Evolutionary conservation across 257 asterid genomes (phyloP), one percentile per base, ranked within the genome.

Genomic region (Avicennia marina): DNA sequence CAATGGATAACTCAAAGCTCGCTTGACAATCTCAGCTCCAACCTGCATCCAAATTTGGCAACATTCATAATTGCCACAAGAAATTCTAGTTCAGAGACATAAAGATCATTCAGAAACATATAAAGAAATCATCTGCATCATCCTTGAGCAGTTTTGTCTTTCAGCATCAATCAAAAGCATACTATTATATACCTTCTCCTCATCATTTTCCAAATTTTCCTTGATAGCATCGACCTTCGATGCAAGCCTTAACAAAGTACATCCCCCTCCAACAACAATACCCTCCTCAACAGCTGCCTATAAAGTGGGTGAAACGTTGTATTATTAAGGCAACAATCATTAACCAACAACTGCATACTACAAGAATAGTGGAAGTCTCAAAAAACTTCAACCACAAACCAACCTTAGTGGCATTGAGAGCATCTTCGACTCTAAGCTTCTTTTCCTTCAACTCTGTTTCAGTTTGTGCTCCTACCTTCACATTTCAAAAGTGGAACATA

Each of bases 211-310:
- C 13, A 89, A 85, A 33, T 84, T 89, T 51, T 48, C 91, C 84
- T 70, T 93, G 66, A 89, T 81, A 56, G 95, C 95, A 75, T 93
- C 97, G 31, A 93, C 97, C 64, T 86, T 93, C 7, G 94, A 65
- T 3, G 98, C 75, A 53, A 93, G 98, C 60, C 98, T 78, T 62
- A 93, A 68, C 52, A 93, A 68, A 7, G 97, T 81, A 64, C 98
- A 93, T 18, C 98, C 98, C 62, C 98, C 98, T 19, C 98, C 98
- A 45, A 93, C 97, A 64, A 93, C 96, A 59, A 93, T 93, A 39
- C 98, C 98, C 72, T 93, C 98, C 86, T 93, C 98, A 58, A 93
- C 97, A 66, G 98, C 98, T 2, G 98, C 98, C 98, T 93, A 83
- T 18, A 63, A 58, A 38, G 44, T 38, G 47, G 34, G 31, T 13